A percentile compares a stretch with the other conserved stretches of the same genome.
These are phyloP conservation scores for Allium sativum DNA, from an alignment of 106 monocot genomes.

Conservation along the genomic window DNA sequence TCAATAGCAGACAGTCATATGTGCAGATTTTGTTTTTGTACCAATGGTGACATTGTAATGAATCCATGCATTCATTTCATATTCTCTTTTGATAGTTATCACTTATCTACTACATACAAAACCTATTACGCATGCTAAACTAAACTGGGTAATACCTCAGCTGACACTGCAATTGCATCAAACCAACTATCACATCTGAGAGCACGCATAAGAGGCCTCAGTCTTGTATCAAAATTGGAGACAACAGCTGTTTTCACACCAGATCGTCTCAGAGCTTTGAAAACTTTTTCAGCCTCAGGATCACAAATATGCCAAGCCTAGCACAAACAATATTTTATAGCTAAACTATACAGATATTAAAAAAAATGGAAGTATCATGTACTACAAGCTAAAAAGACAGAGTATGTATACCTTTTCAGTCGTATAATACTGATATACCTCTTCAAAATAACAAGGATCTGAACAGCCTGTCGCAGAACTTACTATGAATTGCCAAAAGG, in stretches of 20 bases:
- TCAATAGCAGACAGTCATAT: no score
- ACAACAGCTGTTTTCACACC: constrained; percentile 86
- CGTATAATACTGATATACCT: constrained; percentile 88
- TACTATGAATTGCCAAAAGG: constrained; percentile 96
- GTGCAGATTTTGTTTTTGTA: no score
- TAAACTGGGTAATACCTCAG: constrained; percentile 43
- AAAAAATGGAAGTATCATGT: background rate
- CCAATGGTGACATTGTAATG: no score
- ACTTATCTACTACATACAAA: no score
- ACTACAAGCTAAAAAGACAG: background rate
- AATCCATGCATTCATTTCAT: no score
- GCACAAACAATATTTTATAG: background rate
- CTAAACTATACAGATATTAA: constrained; percentile 1
- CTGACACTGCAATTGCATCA: constrained; percentile 90
- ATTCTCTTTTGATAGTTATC: no score
- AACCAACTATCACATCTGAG: constrained; percentile 97
- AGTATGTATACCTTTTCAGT: constrained; percentile 60
- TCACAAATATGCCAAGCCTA: constrained; percentile 95
- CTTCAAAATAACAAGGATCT: constrained; percentile 83
- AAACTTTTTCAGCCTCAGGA: constrained; percentile 83
- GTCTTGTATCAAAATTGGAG: constrained; percentile 90
- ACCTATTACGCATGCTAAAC: no score
- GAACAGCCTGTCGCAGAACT: constrained; percentile 96
- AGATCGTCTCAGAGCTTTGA: constrained; percentile 64
- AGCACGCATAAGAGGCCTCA: constrained; percentile 76